Conservation (phyloP, 129 eudicot species). For the Solidago caesia region DNA sequence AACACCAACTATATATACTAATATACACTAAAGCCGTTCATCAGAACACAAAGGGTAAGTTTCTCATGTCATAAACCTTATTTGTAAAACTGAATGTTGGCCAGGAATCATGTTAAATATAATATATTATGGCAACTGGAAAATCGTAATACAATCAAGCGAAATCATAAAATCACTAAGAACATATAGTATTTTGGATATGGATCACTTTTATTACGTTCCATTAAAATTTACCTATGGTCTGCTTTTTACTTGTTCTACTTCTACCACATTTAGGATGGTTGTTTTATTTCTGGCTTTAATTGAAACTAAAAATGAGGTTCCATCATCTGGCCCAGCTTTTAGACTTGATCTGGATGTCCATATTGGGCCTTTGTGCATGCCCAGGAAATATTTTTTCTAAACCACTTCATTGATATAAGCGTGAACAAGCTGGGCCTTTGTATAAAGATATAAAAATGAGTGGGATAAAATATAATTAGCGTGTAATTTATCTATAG, state of each 20-base stretch:
- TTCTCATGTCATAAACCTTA: neutral
- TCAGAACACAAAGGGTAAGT: neutral
- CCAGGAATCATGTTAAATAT: neutral
- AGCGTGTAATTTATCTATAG: no score
- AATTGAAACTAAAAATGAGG: neutral
- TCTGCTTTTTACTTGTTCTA: neutral
- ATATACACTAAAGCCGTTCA: neutral
- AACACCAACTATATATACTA: neutral
- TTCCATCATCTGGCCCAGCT: neutral
- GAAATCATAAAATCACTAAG: no score
- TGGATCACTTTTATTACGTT: neutral
- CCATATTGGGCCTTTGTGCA: constrained; percentile 1
- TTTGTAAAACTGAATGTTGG: neutral
- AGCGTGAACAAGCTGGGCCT: neutral
- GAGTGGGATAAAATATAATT: no score
- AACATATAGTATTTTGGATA: neutral
- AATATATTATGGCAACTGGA: no score
- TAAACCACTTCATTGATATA: neutral
- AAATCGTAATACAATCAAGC: no score
- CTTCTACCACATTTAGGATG: neutral
- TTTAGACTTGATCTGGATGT: neutral
- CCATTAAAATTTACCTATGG: neutral
- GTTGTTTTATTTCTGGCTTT: neutral
- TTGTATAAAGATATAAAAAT: neutral
- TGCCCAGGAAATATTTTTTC: neutral